Base-by-base conservation (phyloP, 2,329 filamentous ascomycete species). In the Juglanconis oblonga region DNA sequence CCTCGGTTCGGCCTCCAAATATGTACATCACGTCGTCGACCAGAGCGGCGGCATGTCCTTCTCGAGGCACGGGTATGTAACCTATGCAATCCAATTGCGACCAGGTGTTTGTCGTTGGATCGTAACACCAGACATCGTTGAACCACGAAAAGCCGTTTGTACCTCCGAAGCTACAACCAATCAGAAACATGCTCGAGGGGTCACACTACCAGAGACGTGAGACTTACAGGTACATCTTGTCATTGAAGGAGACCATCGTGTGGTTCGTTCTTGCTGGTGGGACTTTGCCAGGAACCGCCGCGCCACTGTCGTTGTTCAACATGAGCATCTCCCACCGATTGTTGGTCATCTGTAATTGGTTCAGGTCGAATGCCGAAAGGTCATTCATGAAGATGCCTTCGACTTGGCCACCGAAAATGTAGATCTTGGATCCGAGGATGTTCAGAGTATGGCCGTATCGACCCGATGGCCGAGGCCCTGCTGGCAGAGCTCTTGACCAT, bases 11-110 rank as follows among this genome's bases (percentile, higher is more conserved):
- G 49, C 95, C 95, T 67, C 96, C 96, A 73, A 99, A 99, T 63
- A 99, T 87, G 77, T 99, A 99, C 96, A 99, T 99, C 62, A 97
- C 95, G 72, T 99, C 95, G 72, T 95, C 92, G 48, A 99, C 93
- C 24, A 99, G 80, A 4, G 94, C 88, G 13, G 95, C 92, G 11
- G 96, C 93, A 73, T 99, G 95, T 3, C 95, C 95, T 80, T 99
- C 95, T 62, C 95, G 87, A 17, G 94, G 88, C 1, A 92, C 88
- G 1, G 96, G 95, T 62, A 99, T 98, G 73, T 97, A 99, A 40
- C 95, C 95, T 69, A 98, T 97, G 72, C 95, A 99, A 70, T 98
- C 94, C 58, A 97, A 82, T 71, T 96, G 89, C 9, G 86, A 78
- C 95, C 95, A 99, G 58, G 83, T 78, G 73, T 97, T 97, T 50